Base-by-base conservation (phyloP, 495 filamentous ascomycete species). In the Trichoderma orchidacearum region DNA sequence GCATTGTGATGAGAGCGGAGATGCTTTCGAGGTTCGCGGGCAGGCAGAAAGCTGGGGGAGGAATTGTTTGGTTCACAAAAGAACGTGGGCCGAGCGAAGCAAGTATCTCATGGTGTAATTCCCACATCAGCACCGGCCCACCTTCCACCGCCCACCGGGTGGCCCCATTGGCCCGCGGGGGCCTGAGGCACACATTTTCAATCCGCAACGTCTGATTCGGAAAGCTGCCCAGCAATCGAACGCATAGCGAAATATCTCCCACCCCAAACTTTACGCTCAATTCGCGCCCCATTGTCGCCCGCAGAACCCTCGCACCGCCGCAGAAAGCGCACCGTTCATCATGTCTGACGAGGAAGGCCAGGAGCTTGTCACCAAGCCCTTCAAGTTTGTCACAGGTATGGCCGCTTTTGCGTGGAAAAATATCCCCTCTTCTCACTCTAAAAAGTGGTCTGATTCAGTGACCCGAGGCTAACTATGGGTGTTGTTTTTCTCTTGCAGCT, bases 311-410 rank as follows among this genome's bases (percentile, higher is more conserved):
- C 21, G 41, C 21, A 8, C 41, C 41, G 41, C 8, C 41, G 21
- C 41, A 18, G 21, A 48, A 48, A 11, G 28, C 56, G 30, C 45
- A 29, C 53, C 48, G 64, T 58, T 66, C 71, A 84, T 69, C 66
- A 96, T 89, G 87, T 84, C 85, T 65, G 93, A 96, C 78, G 87
- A 90, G 61, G 83, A 84, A 60, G 28, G 27, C 28, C 51, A 58
- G 17, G 87, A 96, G 68, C 85, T 85, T 71, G 83, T 87, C 73
- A 96, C 90, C 72, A 99, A 95, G 83, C 93, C 93, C 73, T 99
- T 99, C 86, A 99, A 99, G 85, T 97, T 96, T 77, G 93, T 97
- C 62, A 97, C 93, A 75, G 93, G 92, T 95, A 84, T 78, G 41
- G 41, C 21, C 36, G 7, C 60, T 57, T 31, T 5, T 3, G 9